Evolutionary conservation across 768 basidiomycete genomes (phyloP).

Genomic region (Rossbeevera mucosa): DNA sequence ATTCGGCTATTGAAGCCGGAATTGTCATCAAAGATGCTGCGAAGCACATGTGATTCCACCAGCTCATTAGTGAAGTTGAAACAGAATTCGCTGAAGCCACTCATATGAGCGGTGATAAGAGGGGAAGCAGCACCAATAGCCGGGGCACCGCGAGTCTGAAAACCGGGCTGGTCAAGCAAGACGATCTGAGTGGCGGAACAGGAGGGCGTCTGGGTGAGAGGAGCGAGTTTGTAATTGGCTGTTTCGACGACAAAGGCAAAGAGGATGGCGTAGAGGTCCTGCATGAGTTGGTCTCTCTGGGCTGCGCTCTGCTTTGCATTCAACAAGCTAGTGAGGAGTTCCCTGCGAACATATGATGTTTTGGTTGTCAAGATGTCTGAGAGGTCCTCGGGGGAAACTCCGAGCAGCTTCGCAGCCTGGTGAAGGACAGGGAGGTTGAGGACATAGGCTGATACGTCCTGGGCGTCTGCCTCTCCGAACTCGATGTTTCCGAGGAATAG

Average conservation of each 20-base stretch:
- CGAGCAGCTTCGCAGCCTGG: conserved; percentile 46
- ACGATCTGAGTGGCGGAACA: conserved; percentile 45
- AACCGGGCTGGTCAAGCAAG: conserved; percentile 54
- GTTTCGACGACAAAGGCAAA: conserved; percentile 62
- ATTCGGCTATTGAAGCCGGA: conserved; percentile 43
- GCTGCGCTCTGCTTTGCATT: conserved; percentile 45
- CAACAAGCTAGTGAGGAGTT: conserved; percentile 54
- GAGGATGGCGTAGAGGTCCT: conserved; percentile 59
- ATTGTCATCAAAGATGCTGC: conserved; percentile 48
- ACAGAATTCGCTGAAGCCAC: conserved; percentile 58
- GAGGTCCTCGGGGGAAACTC: conserved; percentile 51
- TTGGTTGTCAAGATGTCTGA: conserved; percentile 51
- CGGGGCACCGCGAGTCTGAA: conserved; percentile 47
- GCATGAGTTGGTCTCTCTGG: conserved; percentile 52
- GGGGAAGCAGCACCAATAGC: conserved; percentile 41
- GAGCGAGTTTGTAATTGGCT: conserved; percentile 53
- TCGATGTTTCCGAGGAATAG: conserved; percentile 55
- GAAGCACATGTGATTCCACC: conserved; percentile 53
- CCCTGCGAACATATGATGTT: conserved; percentile 55
- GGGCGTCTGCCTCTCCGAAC: conserved; percentile 51
- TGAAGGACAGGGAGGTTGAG: conserved; percentile 45
- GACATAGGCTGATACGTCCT: conserved; percentile 51
- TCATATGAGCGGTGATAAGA: conserved; percentile 51
- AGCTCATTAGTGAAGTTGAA: conserved; percentile 59
- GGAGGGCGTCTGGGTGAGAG: conserved; percentile 37